Percentiles rank a stretch among this genome's conserved stretches.
These are phyloP conservation scores for Phytophthora nicotianae DNA, from an alignment of 352 stramenopile genomes.

Conservation along the genomic window DNA sequence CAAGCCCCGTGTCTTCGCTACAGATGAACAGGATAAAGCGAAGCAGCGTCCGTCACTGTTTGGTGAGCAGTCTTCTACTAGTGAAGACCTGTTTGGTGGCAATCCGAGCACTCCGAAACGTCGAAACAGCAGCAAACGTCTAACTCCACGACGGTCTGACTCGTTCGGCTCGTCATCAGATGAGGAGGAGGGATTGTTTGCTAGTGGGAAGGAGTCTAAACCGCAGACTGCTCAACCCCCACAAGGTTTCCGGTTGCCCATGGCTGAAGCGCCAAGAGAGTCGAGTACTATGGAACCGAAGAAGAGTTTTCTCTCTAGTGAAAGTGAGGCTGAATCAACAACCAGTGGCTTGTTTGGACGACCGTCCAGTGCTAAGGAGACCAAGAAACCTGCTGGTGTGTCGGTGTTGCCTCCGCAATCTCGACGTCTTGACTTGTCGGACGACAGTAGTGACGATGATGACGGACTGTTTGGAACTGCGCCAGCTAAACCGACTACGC, in stretches of 20 bases:
- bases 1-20: constrained; percentile 34
- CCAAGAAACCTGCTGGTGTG: constrained; percentile 2
- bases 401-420: constrained; percentile 3
- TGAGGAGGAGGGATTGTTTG: constrained; percentile 50
- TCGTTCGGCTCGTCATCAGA: constrained; percentile 51
- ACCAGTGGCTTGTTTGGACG: constrained; percentile 46
- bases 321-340: constrained; percentile 45
- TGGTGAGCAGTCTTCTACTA: constrained; percentile 38
- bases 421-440: constrained; percentile 7
- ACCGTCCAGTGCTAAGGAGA: constrained; percentile 17
- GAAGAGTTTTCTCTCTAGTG: constrained; percentile 42
- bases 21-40: constrained; percentile 20
- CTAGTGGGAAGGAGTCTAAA: constrained; percentile 29
- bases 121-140: constrained; percentile 27
- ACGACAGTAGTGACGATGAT: constrained; percentile 5
- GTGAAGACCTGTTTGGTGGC: constrained; percentile 42
- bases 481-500: background rate
- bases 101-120: constrained; percentile 22
- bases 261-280: constrained; percentile 22
- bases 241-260: constrained; percentile 38
- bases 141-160: constrained; percentile 40
- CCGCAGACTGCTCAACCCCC: constrained; percentile 11
- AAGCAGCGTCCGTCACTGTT: constrained; percentile 40
- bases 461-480: constrained; percentile 3
- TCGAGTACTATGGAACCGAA: constrained; percentile 21